Evolutionary conservation across 169 alveolate genomes (phyloP).

Genomic region (Theileria parva): DNA sequence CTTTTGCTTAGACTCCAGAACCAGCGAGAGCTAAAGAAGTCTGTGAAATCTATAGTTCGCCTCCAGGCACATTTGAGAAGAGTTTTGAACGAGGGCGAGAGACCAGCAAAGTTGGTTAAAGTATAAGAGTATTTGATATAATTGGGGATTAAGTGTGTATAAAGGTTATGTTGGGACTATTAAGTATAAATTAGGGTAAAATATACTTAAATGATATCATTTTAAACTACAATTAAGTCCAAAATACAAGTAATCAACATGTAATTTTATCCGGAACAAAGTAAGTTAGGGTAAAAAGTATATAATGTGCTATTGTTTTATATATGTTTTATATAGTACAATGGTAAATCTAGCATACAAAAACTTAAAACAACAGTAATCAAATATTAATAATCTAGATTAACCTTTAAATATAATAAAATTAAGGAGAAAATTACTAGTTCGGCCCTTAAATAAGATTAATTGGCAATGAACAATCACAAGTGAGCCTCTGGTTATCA

Average conservation of each 20-base stretch:
- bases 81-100: slow-evolving; percentile 36
- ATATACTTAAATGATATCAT: neutral
- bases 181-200: neutral
- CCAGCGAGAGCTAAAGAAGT: slow-evolving; percentile 58
- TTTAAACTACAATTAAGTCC: too few species aligned
- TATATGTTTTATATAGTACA: neutral
- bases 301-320: neutral
- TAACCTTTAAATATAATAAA: too few species aligned
- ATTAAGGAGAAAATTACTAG: too few species aligned
- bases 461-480: neutral
- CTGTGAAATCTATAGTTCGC: slow-evolving; percentile 76
- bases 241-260: neutral
- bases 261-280: neutral
- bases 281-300: neutral
- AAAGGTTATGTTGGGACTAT: neutral
- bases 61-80: slow-evolving; percentile 87
- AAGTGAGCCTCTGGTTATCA: neutral
- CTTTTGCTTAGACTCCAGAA: slow-evolving; percentile 65
- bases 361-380: neutral
- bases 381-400: too few species aligned
- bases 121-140: neutral
- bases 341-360: neutral
- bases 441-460: too few species aligned
- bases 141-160: neutral
- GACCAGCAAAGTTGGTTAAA: neutral